A percentile compares a stretch with the other conserved stretches of the same genome.
Evolutionary conservation across 2,329 filamentous ascomycete species (phyloP).

Genomic region (Fusarium ambrosium): DNA sequence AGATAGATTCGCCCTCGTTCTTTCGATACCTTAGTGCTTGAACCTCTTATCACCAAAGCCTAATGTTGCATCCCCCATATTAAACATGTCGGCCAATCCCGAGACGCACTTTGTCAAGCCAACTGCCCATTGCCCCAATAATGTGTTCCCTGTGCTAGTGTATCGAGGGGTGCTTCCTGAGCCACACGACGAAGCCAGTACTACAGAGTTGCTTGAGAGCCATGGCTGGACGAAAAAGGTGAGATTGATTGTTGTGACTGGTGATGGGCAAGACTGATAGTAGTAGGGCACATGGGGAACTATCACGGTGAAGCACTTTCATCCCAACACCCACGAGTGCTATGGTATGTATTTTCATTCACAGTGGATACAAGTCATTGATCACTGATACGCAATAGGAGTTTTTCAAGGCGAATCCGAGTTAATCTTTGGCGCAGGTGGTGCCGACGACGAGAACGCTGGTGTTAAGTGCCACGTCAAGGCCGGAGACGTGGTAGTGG

Average conservation of each 20-base stretch:
- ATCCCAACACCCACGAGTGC: slow-evolving; percentile 19
- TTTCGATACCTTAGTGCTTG: not conserved
- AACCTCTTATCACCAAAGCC: not conserved
- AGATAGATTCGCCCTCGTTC: not conserved
- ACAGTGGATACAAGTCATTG: not conserved
- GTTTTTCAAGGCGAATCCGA: slow-evolving; percentile 15
- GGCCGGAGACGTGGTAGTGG: slow-evolving; percentile 14
- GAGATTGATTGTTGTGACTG: not conserved
- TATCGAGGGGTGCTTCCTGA: slow-evolving; percentile 20
- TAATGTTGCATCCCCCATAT: not conserved
- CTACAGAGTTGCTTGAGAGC: slow-evolving; percentile 2
- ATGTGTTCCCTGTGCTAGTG: slow-evolving; percentile 11
- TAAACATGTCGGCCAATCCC: slow-evolving; percentile 3
- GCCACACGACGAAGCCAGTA: not conserved
- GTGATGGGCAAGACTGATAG: not conserved
- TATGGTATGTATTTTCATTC: not conserved
- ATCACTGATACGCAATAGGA: not conserved
- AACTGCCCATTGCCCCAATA: slow-evolving; percentile 12
- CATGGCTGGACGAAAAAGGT: slow-evolving; percentile 18
- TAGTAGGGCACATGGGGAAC: slow-evolving; percentile 10
- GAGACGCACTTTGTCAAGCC: slow-evolving; percentile 5
- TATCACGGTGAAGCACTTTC: slow-evolving; percentile 13
- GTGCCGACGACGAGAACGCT: not conserved
- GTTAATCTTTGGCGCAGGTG: slow-evolving; percentile 11
- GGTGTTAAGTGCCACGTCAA: slow-evolving; percentile 7